Evolutionary conservation across 495 filamentous ascomycete genomes (phyloP), one percentile per base, ranked within the genome.

Genomic region (Aspergillus heteromorphus): DNA sequence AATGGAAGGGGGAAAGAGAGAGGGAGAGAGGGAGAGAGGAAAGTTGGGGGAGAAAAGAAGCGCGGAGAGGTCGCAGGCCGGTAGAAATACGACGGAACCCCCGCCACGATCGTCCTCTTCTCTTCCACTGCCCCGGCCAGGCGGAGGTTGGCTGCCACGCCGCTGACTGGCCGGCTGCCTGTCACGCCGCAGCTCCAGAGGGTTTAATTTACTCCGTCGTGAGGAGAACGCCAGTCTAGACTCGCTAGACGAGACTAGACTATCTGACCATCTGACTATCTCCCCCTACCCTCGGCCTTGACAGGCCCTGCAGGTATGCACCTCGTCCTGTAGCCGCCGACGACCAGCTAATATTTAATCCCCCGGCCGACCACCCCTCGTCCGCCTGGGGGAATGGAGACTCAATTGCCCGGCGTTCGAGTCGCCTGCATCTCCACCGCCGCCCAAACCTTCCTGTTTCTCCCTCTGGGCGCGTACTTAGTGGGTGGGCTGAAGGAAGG

Each of bases 41-140:
- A 45, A 60, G 38, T 40, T 55, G 53, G 50, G 57, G 49, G 49
- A 36, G 14, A 53, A 58, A 51, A 41, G 38, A 51, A 55, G 59
- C 38, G 40, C 45, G 50, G 45, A 55, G 49, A 55, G 57, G 47
- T 51, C 38, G 25, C 41, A 36, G 42, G 38, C 45, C 47, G 59
- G 61, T 59, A 65, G 58, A 66, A 66, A 63, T 68, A 65, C 43
- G 54, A 29, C 23, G 19, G 21, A 30, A 17, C 38, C 31, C 18
- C 49, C 41, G 49, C 52, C 53, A 47, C 54, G 43, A n/a, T n/a
- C n/a, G n/a, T n/a, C n/a, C n/a, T n/a, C n/a, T n/a, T n/a, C n/a
- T n/a, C n/a, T 47, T 47, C 43, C 43, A 47, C 43, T 47, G 43
- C 43, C 21, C 43, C 43, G 43, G 43, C 25, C 4, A 47, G 34